A percentile compares a stretch with the other conserved stretches of the same genome.
phyloP scores from a whole-genome alignment of 2,329 filamentous ascomycete species.

The Proliferodiscus dingleyae region DNA sequence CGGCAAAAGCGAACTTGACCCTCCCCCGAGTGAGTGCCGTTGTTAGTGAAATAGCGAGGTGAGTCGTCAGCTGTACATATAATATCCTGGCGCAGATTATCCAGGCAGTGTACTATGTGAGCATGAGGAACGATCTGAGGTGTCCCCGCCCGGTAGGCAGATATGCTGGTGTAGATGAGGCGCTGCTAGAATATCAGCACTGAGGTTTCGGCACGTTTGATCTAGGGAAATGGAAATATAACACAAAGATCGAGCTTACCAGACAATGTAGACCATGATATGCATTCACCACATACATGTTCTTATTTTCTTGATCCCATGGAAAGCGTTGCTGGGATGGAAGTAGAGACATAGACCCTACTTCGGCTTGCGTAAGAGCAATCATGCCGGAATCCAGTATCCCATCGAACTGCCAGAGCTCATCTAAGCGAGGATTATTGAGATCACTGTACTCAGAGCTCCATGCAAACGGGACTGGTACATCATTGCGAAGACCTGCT shows the following conservation, averaged over 20 bases:
- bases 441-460: too few species aligned
- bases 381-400: too few species aligned
- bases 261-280: neutral
- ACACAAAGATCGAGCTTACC: too few species aligned
- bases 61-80: constrained; percentile 11
- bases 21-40: neutral
- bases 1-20: constrained; percentile 5
- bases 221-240: neutral
- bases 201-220: neutral
- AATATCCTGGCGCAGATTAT: constrained; percentile 6
- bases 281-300: neutral
- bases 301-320: constrained; percentile 2
- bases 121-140: neutral
- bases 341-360: too few species aligned
- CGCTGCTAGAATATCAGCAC: neutral
- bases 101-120: constrained; percentile 9
- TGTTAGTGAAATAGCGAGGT: neutral
- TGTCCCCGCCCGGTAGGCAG: neutral
- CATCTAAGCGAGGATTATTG: too few species aligned
- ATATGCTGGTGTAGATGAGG: neutral
- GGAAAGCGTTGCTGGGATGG: too few species aligned
- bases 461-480: too few species aligned
- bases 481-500: too few species aligned
- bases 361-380: too few species aligned
- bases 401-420: too few species aligned